These are phyloP conservation scores for Wallacemonas sp. DNA, from an alignment of 208 protist genomes.

Conservation along the genomic window DNA sequence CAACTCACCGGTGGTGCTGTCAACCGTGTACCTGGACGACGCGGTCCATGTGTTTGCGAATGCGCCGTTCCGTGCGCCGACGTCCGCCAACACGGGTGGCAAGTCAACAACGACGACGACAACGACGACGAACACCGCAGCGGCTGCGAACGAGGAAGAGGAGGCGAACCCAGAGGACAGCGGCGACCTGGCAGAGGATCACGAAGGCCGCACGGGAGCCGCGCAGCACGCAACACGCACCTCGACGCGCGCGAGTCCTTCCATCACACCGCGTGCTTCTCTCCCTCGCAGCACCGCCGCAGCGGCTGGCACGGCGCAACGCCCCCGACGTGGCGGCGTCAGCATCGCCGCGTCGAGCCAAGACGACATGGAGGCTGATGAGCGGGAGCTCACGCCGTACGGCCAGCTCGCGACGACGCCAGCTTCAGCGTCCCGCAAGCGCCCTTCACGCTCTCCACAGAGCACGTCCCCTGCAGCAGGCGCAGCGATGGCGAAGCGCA, in stretches of 20 bases:
- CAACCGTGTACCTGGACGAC: constrained; percentile 48
- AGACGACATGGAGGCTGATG: not conserved
- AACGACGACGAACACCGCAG: not conserved
- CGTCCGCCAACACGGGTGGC: not conserved
- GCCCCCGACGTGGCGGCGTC: not conserved
- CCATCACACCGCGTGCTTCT: constrained; percentile 7
- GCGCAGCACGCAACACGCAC: constrained; percentile 12
- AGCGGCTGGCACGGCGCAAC: not conserved
- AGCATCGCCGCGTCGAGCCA: not conserved
- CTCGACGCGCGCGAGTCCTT: too few relatives aligned
- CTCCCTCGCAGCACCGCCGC: not conserved
- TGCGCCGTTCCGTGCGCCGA: constrained; percentile 49
- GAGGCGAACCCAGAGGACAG: not conserved
- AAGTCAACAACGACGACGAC: not conserved
- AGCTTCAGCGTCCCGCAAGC: constrained; percentile 3
- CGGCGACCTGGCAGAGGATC: too few relatives aligned
- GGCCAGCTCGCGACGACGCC: not conserved
- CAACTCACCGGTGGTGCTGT: constrained; percentile 28
- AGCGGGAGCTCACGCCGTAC: constrained; percentile 12
- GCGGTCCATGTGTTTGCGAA: constrained; percentile 43
- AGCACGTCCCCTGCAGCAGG: not conserved
- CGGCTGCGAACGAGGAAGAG: too few relatives aligned
- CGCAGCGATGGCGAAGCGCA: not conserved
- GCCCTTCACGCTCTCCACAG: not conserved
- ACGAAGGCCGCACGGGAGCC: too few relatives aligned